Evolutionary conservation across 345 rosid species (phyloP).

Genomic region (Reutealis trisperma): DNA sequence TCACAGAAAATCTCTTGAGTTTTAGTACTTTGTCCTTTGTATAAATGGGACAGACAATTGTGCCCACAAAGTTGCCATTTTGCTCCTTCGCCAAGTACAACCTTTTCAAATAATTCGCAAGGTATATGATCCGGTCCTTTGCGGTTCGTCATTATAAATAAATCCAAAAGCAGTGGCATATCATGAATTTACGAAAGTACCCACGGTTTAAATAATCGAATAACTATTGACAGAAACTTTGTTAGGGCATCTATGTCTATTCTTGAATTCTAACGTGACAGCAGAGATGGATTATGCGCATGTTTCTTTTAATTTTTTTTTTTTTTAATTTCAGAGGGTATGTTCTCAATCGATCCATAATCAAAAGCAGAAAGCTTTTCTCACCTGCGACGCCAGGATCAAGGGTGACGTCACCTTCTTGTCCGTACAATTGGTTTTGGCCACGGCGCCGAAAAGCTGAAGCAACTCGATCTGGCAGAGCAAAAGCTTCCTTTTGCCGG

Average conservation of each 20-base stretch:
- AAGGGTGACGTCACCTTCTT: slow-evolving; percentile 53
- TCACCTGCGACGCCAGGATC: slow-evolving; percentile 60
- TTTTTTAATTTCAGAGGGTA: too few species aligned
- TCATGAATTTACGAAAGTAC: slow-evolving; percentile 13
- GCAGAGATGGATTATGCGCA: neutral
- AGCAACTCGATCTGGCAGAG: slow-evolving; percentile 71
- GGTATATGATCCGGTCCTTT: neutral
- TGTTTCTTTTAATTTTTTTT: too few species aligned
- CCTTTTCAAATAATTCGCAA: neutral
- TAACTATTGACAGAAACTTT: neutral
- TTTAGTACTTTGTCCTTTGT: too few species aligned
- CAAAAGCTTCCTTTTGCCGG: slow-evolving; percentile 52
- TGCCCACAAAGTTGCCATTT: too few species aligned
- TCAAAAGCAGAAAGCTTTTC: neutral
- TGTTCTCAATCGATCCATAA: neutral
- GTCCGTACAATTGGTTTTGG: slow-evolving; percentile 31
- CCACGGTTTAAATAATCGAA: slow-evolving; percentile 5
- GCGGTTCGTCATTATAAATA: neutral
- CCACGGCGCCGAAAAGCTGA: slow-evolving; percentile 63
- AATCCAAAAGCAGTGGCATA: neutral
- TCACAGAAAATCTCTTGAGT: too few species aligned
- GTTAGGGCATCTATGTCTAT: slow-evolving; percentile 9
- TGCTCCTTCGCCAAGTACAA: too few species aligned
- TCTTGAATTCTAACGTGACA: neutral
- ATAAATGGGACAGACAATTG: too few species aligned